Percentiles rank a stretch among this genome's conserved stretches.
phyloP scores from a whole-genome alignment of 352 stramenopile genomes.

The Phytopythium montanum region DNA sequence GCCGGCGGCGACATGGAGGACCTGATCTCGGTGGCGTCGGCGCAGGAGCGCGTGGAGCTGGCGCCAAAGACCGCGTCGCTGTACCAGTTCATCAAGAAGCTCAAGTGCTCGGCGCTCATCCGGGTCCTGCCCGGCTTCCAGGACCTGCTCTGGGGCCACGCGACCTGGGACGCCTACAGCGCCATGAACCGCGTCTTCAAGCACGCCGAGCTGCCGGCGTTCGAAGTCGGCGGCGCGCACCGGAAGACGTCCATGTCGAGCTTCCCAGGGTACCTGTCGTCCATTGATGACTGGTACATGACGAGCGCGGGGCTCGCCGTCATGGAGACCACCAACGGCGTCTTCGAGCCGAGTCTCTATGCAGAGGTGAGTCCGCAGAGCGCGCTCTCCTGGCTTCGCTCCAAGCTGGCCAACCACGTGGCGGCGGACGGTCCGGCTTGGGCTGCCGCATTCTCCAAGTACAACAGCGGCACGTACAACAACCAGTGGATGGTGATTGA shows the following conservation, averaged over 20 bases:
- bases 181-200: conserved; percentile 82
- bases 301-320: conserved; percentile 38
- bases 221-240: conserved; percentile 9
- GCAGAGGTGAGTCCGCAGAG: conserved; percentile 37
- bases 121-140: conserved; percentile 49
- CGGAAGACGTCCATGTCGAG: conserved; percentile 68
- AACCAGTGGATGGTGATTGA: conserved; percentile 87
- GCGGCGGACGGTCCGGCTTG: conserved; percentile 41
- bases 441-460: conserved; percentile 38
- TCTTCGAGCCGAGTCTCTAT: conserved; percentile 57
- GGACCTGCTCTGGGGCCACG: conserved; percentile 67
- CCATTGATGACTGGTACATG: conserved; percentile 83
- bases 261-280: conserved; percentile 71
- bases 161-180: conserved; percentile 67
- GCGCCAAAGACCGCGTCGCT: conserved; percentile 22
- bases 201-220: conserved; percentile 65
- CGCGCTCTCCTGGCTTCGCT: conserved; percentile 63
- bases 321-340: conserved; percentile 73
- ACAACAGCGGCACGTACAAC: conserved; percentile 81
- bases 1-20: conserved; percentile 51
- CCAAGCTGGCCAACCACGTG: conserved; percentile 50
- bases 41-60: conserved; percentile 7
- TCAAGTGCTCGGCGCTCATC: conserved; percentile 75
- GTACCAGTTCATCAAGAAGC: conserved; percentile 44
- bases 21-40: conserved; percentile 34